Percentiles rank a stretch among this genome's conserved stretches.
phyloP scores from a whole-genome alignment of 768 basidiomycete genomes.

The Imleria badia region DNA sequence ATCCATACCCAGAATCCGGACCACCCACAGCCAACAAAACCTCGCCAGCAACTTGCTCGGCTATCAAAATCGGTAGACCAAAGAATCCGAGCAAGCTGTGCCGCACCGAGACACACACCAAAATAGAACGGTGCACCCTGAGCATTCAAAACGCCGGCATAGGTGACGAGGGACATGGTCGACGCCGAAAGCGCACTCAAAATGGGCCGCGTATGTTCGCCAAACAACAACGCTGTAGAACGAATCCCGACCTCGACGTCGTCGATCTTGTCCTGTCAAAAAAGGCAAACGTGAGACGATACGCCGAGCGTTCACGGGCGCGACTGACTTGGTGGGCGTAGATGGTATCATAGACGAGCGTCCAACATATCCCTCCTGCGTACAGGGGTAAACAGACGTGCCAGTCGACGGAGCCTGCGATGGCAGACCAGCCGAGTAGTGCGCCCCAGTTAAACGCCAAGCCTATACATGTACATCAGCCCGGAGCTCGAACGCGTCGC shows the following conservation, averaged over 20 bases:
- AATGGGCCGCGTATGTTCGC: constrained; percentile 69
- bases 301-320: too few species aligned
- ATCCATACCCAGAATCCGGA: constrained; percentile 86
- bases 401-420: constrained; percentile 82
- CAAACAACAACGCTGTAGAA: constrained; percentile 93
- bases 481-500: background rate
- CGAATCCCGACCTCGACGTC: constrained; percentile 86
- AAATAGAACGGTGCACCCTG: constrained; percentile 79
- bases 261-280: constrained; percentile 81
- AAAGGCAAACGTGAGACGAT: background rate
- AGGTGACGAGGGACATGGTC: constrained; percentile 70
- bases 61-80: constrained; percentile 71
- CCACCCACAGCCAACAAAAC: constrained; percentile 87
- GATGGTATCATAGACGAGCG: constrained; percentile 95
- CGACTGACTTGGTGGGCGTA: constrained; percentile 88
- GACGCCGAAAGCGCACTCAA: constrained; percentile 71
- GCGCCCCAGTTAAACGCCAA: constrained; percentile 98
- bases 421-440: constrained; percentile 93
- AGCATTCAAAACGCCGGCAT: constrained; percentile 77
- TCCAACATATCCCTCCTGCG: constrained; percentile 88
- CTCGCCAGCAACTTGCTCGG: constrained; percentile 83
- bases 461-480: constrained; percentile 43
- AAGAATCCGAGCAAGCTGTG: constrained; percentile 78
- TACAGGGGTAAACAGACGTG: constrained; percentile 82
- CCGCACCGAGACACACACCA: constrained; percentile 68